Base-by-base conservation (phyloP, 257 asterid species). In the Rhazya stricta region DNA sequence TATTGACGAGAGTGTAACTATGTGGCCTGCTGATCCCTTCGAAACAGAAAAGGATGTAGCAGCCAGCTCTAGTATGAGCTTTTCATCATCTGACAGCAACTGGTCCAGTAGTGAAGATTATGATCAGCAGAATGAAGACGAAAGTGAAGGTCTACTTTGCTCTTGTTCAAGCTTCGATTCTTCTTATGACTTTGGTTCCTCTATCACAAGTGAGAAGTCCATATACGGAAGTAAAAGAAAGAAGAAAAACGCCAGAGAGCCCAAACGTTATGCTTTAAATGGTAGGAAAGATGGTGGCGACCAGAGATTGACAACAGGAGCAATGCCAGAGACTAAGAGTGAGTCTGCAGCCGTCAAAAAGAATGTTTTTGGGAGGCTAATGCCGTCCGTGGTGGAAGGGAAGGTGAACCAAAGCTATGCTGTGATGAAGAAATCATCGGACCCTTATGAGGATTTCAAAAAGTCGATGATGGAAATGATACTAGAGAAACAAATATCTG, bases 391-490 rank as follows among this genome's bases (percentile, higher is more conserved):
- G 84, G 76, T 15, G 61, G 80, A 76, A 62, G 88, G 84, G 34
- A 75, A 78, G 72, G 84, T 79, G 81, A 79, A 81, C 9, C 80
- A 83, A 74, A 87, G 91, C 68, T 89, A 85, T 43, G 88, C 89
- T 3, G 83, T 90, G 81, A 83, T 84, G 87, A 92, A 92, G 95
- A 86, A 75, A 78, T 90, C 96, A 1, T 81, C 37, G 36, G 87
- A 89, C 48, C 97, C 97, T 3, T 84, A 76, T n/a, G 80, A 89
- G 73, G 97, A 92, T 85, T 92, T 92, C 88, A 92, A 84, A 91
- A 88, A 71, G 37, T 90, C 96, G 4, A 92, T 92, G 96, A n/a
- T 73, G 78, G 97, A 92, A 74, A 90, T 90, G 96, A 88, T 89
- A 68, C 5, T 86, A 74, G 96, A 89, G 79, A 90, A 88, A 69